These are phyloP conservation scores for Metarhizium rileyi DNA, from an alignment of 2,329 filamentous ascomycete genomes.

Conservation along the genomic window DNA sequence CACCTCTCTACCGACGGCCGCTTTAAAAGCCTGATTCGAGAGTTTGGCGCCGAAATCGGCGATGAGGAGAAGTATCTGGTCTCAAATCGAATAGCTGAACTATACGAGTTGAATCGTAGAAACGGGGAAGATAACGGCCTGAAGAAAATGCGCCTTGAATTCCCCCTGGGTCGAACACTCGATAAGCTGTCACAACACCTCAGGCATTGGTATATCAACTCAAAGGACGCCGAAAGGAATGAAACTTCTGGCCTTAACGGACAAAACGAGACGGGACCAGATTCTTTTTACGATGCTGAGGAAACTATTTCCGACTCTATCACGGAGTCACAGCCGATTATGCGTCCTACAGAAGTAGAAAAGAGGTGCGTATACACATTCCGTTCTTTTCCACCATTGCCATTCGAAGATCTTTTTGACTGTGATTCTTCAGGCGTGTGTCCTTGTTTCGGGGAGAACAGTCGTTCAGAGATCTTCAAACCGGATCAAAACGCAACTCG, in stretches of 20 bases:
- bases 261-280: not conserved
- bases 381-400: not conserved
- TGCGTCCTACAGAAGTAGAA: conserved; percentile 8
- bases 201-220: conserved; percentile 7
- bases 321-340: conserved; percentile 18
- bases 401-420: not conserved
- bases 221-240: conserved; percentile 1
- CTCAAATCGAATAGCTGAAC: not conserved
- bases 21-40: conserved; percentile 16
- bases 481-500: conserved; percentile 1
- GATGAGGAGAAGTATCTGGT: not conserved
- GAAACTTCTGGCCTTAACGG: not conserved
- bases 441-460: conserved; percentile 10
- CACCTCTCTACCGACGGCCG: conserved; percentile 14
- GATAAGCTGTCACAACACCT: conserved; percentile 13
- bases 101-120: not conserved
- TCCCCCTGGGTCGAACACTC: conserved; percentile 12
- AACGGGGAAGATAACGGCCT: conserved; percentile 8
- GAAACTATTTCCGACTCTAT: conserved; percentile 8
- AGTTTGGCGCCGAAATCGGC: not conserved
- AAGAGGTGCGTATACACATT: not conserved
- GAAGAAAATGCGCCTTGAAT: conserved; percentile 10
- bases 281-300: conserved; percentile 1
- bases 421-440: not conserved
- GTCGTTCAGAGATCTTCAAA: conserved; percentile 13